Percentiles rank a stretch among this genome's conserved stretches.
phyloP scores from a whole-genome alignment of 345 rosid genomes.

The Boechera stricta region DNA sequence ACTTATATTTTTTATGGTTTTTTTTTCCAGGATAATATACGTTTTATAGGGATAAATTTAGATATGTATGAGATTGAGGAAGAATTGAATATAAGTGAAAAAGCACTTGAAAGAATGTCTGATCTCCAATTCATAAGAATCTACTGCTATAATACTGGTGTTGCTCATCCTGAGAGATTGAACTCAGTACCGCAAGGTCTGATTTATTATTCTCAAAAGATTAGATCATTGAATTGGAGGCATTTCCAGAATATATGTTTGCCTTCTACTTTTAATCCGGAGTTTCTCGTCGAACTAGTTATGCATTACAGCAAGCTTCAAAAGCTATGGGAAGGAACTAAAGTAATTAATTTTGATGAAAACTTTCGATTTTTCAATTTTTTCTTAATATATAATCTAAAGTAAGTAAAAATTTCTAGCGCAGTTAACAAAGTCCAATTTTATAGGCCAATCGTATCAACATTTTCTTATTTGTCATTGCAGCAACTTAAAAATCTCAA shows the following conservation, averaged over 20 bases:
- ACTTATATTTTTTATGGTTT: background rate
- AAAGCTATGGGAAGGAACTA: too few relatives aligned
- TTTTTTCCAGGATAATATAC: slow-evolving; percentile 24
- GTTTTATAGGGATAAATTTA: slow-evolving; percentile 19
- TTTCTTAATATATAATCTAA: background rate
- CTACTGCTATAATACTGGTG: background rate
- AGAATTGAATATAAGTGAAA: background rate
- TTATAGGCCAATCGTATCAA: too few relatives aligned
- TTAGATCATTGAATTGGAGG: background rate
- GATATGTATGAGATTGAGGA: background rate
- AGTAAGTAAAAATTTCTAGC: too few relatives aligned
- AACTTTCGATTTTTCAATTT: background rate
- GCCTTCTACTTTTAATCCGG: too few relatives aligned
- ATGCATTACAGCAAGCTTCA: too few relatives aligned
- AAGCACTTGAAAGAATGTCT: background rate
- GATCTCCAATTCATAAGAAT: background rate
- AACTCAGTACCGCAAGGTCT: background rate
- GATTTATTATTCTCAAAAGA: background rate
- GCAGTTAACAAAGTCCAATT: too few relatives aligned
- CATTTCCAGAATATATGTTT: background rate
- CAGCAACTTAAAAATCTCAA: too few relatives aligned
- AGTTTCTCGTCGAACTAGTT: background rate
- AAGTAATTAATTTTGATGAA: background rate
- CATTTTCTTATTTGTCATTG: too few relatives aligned
- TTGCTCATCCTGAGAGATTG: background rate